Conservation (phyloP, 2,329 filamentous ascomycete species). For the Pseudogymnoascus sp. region DNA sequence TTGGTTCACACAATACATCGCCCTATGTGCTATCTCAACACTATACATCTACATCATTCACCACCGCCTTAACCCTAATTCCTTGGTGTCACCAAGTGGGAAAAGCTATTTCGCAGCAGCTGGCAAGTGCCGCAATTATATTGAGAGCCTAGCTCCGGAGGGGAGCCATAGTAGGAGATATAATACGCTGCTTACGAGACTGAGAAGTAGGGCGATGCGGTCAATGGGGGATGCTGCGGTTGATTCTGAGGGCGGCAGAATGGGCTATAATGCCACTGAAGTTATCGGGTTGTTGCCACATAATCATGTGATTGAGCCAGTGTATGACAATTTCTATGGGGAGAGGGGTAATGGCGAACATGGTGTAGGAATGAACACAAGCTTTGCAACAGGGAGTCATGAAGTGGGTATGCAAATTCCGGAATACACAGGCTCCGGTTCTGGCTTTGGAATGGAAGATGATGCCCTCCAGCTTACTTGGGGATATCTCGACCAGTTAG, state of each 20-base stretch:
- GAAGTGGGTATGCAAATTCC: not conserved
- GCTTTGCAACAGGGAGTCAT: not conserved
- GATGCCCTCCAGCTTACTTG: not conserved
- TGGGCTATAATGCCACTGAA: not conserved
- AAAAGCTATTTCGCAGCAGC: slow-evolving; percentile 13
- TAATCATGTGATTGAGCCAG: not conserved
- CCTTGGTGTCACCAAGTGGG: not conserved
- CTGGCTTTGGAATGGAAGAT: not conserved
- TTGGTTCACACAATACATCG: slow-evolving; percentile 48
- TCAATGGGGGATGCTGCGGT: not conserved
- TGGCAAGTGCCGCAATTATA: slow-evolving; percentile 10
- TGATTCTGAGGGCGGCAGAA: not conserved
- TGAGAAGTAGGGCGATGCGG: not conserved
- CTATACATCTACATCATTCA: slow-evolving; percentile 49
- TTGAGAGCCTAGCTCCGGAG: not conserved
- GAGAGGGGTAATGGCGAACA: not conserved
- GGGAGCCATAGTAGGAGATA: not conserved
- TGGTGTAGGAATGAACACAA: not conserved
- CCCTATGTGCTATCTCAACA: slow-evolving; percentile 47
- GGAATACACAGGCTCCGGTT: not conserved
- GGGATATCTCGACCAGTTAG: not conserved
- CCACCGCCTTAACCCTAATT: slow-evolving; percentile 16
- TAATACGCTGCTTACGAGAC: not conserved
- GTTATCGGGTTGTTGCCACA: not conserved
- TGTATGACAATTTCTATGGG: not conserved